Base-by-base conservation (phyloP, 371 early-diverging fungal genomes). In the Mucor saturninus region DNA sequence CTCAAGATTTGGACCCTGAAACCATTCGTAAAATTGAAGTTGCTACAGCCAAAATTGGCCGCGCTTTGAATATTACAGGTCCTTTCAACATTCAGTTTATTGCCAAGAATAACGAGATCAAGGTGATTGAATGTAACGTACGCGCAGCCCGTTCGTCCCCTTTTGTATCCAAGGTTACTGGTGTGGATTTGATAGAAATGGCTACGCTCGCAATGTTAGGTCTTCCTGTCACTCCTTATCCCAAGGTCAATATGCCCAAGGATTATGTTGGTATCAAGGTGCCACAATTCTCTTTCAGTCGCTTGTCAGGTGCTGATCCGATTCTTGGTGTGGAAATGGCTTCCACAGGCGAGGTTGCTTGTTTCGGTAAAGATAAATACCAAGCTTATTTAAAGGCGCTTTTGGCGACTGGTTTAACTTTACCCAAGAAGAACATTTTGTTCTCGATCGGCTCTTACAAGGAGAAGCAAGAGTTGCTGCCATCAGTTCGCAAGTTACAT, bases 31-130 rank as follows among this genome's bases (percentile, higher is more conserved):
- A 93, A 83, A 92, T 95, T 56, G 91, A 92, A 64, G 80, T 75
- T 43, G 95, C 94, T 14, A 93, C 96, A 3, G 85, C 89, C 45
- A 95, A 95, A 70, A 92, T 98, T 60, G 97, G 90, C 50, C 88
- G 87, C 64, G 95, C 95, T 3, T 77, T 98, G 63, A 90, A 95
- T 62, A 92, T 97, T 52, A 94, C 98, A 8, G 98, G 98, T n/a
- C 97, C 97, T n/a, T 92, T 86, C 85, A 98, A 98, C 79, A 97
- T 98, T 72, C 97, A 98, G 80, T 93, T 98, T 66, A 95, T 98
- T 70, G 94, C 93, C 75, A 94, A 95, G 85, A 86, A 93, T 79
- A 93, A 93, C 71, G 94, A 95, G 71, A 90, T 96, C 80, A 96
- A 96, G 85, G 95, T 98, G 35, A 96, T 98, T 60, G 98, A 98